These are phyloP conservation scores for Actinomortierella ambigua DNA, from an alignment of 371 early-diverging fungal genomes.

Conservation along the genomic window DNA sequence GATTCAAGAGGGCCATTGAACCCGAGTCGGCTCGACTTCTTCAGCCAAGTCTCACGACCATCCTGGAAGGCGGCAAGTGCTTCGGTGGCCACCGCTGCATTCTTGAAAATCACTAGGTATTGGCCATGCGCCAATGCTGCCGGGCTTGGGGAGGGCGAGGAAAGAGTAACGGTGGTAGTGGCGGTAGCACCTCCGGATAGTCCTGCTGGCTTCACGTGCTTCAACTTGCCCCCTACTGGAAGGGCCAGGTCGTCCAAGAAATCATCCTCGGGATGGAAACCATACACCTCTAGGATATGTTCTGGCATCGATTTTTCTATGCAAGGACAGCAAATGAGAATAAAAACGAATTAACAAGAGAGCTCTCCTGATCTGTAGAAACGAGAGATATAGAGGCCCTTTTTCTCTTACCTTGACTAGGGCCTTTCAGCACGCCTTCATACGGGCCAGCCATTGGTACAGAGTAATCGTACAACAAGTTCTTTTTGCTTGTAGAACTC, in stretches of 20 bases:
- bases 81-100: slow-evolving; percentile 27
- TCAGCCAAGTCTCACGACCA: slow-evolving; percentile 41
- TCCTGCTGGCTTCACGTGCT: slow-evolving; percentile 11
- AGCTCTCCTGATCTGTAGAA: neutral
- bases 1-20: no score
- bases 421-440: slow-evolving; percentile 15
- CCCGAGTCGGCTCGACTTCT: slow-evolving; percentile 1
- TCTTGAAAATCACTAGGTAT: slow-evolving; percentile 39
- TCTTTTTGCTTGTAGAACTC: slow-evolving; percentile 22
- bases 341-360: neutral
- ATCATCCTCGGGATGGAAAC: slow-evolving; percentile 26
- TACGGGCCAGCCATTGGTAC: slow-evolving; percentile 5
- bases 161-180: neutral
- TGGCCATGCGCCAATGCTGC: slow-evolving; percentile 3
- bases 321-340: no score
- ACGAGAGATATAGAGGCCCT: no score
- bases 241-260: slow-evolving; percentile 23
- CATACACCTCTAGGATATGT: slow-evolving; percentile 40
- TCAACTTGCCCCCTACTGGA: slow-evolving; percentile 21
- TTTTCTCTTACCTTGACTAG: slow-evolving; percentile 17
- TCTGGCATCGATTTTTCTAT: no score
- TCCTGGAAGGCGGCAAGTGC: slow-evolving; percentile 31
- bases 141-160: neutral
- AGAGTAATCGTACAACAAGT: slow-evolving; percentile 34
- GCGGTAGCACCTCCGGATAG: neutral